Evolutionary conservation across 306 rosid species (phyloP), one percentile per base, ranked within the genome.

Genomic region (Luffa aegyptiaca): DNA sequence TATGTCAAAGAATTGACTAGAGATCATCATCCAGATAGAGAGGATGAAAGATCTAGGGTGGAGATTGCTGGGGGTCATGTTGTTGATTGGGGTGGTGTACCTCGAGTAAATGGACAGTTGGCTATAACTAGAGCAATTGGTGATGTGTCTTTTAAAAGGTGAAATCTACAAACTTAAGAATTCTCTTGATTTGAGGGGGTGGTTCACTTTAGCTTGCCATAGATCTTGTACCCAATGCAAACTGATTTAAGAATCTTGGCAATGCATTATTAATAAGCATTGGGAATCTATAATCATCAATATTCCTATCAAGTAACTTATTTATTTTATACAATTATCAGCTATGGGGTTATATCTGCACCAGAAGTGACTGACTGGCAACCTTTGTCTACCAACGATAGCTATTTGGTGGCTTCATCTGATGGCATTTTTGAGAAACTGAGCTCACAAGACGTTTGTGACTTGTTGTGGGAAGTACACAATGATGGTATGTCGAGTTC

Each of bases 361-460:
- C 98, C 98, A 17, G 98, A 94, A 79, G 92, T 92, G 87, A 91
- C 97, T 79, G 98, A 94, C 82, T 94, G 98, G 97, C 91, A 79
- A 80, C 86, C 92, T 81, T 88, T 94, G 85, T 86, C 91, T 21
- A 82, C 83, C 49, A 94, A 94, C 79, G 98, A 94, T 89, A 94
- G 97, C 87, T 91, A 87, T 87, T 90, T 94, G 88, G 97, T 94
- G 85, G 97, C 88, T 80, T 92, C 97, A 81, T 92, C 97, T 79
- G 98, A 94, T 86, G 98, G 98, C 45, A 83, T 92, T 82, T 91
- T 94, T 87, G 97, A 94, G 97, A 94, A 92, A 84, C 76, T 88
- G 88, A 86, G 92, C 77, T 20, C 84, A 84, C 95, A 92, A 81
- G 97, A 94, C 45, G 98, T 94, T 64, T 94, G 98, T 87, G 97